Evolutionary conservation across 2,329 filamentous ascomycete genomes (phyloP).

Genomic region (Fusarium verticillioides): DNA sequence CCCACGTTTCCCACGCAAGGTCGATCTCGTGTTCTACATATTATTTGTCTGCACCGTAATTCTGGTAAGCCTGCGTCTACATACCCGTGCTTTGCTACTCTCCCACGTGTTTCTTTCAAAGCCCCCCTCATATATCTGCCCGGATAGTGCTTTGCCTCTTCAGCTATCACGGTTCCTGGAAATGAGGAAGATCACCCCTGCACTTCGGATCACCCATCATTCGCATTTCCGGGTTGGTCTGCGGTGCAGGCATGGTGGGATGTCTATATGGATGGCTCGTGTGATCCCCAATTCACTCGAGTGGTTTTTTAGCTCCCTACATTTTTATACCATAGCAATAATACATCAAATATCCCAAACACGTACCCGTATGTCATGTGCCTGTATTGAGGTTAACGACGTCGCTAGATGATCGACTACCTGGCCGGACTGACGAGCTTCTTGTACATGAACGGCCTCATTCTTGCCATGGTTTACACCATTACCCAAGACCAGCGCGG

Average conservation of each 20-base stretch:
- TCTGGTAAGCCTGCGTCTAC: constrained; percentile 72
- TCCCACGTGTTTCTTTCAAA: constrained; percentile 20
- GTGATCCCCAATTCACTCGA: constrained; percentile 67
- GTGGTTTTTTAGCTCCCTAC: constrained; percentile 72
- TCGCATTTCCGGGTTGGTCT: constrained; percentile 73
- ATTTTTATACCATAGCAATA: constrained; percentile 53
- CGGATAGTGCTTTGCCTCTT: constrained; percentile 73
- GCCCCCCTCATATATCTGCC: constrained; percentile 76
- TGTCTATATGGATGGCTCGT: constrained; percentile 75
- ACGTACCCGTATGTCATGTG: constrained; percentile 15
- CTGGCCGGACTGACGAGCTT: constrained; percentile 47
- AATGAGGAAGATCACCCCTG: constrained; percentile 83
- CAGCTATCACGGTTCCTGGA: constrained; percentile 87
- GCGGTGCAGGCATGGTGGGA: constrained; percentile 82
- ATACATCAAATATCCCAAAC: constrained; percentile 27
- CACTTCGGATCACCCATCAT: constrained; percentile 70
- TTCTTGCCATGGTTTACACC: constrained; percentile 85
- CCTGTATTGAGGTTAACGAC: constrained; percentile 38
- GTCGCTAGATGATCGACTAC: constrained; percentile 48
- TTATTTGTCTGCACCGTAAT: constrained; percentile 78
- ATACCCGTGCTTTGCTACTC: constrained; percentile 36
- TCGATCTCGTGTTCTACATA: constrained; percentile 84
- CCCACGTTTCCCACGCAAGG: constrained; percentile 77
- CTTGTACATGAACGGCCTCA: constrained; percentile 72
- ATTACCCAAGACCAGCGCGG: constrained; percentile 87